These are phyloP conservation scores for Eimeria necatrix DNA, from an alignment of 169 alveolate genomes.

Conservation along the genomic window DNA sequence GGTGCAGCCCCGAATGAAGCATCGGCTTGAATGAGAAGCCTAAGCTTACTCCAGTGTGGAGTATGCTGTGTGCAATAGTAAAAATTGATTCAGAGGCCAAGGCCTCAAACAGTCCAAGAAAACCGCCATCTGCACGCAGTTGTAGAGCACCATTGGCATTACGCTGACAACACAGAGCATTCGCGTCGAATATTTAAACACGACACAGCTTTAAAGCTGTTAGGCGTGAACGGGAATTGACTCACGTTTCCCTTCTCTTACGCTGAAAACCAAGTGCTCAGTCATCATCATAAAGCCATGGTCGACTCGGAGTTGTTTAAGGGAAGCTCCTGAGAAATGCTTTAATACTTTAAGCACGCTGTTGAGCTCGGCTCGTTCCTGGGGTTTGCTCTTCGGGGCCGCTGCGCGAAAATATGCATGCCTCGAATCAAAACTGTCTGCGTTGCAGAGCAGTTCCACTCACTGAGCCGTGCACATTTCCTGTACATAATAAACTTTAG, in stretches of 20 bases:
- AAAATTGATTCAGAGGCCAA: conserved; percentile 51
- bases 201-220: neutral
- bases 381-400: neutral
- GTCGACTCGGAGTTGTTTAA: neutral
- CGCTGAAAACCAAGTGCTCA: conserved; percentile 9
- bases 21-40: conserved; percentile 32
- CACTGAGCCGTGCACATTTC: too few species aligned
- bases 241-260: conserved; percentile 65
- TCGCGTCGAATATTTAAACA: neutral
- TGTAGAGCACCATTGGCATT: neutral
- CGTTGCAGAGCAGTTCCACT: too few species aligned
- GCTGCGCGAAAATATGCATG: neutral
- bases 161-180: neutral
- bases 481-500: too few species aligned
- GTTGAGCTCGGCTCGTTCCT: conserved; percentile 20
- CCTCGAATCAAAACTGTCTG: too few species aligned
- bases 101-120: conserved; percentile 44
- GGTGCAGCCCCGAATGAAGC: neutral
- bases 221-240: neutral
- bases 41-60: conserved; percentile 29
- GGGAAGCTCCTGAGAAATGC: conserved; percentile 20
- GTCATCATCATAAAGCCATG: neutral
- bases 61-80: conserved; percentile 65
- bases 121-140: conserved; percentile 32
- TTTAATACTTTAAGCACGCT: conserved; percentile 29